Percentiles rank a stretch among this genome's conserved stretches.
These are phyloP conservation scores for Pelargonium nanum DNA, from an alignment of 345 rosid genomes.

Conservation along the genomic window DNA sequence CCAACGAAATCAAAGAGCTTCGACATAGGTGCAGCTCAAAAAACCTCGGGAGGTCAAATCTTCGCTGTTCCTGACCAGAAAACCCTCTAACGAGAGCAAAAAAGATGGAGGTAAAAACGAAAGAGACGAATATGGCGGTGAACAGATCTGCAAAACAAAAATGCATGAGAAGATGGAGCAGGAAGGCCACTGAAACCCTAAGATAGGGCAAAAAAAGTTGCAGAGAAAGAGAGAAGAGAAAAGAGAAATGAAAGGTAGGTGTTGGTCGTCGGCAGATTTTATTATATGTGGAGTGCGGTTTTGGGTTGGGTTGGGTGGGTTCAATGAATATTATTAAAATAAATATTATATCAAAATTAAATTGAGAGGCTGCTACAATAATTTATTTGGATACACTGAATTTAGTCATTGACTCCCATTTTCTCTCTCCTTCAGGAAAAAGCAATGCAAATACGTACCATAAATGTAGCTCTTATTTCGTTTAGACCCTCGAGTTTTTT, in stretches of 20 bases:
- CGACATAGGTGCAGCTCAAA: conserved; percentile 59
- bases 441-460: background rate
- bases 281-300: background rate
- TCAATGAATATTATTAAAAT: too few species aligned
- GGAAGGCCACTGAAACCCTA: conserved; percentile 49
- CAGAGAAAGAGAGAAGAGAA: background rate
- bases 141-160: conserved; percentile 12
- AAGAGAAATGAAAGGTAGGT: background rate
- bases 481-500: background rate
- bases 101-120: conserved; percentile 34
- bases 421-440: background rate
- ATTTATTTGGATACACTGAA: background rate
- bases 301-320: too few species aligned
- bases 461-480: background rate
- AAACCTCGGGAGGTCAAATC: conserved; percentile 33
- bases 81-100: conserved; percentile 81
- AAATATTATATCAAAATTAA: too few species aligned
- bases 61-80: conserved; percentile 27
- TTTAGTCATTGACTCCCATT: background rate
- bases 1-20: conserved; percentile 59
- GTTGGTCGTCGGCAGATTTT: background rate
- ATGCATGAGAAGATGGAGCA: conserved; percentile 46
- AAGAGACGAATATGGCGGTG: conserved; percentile 9
- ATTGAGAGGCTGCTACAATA: background rate
- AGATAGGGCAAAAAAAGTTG: conserved; percentile 60